Evolutionary conservation across 495 filamentous ascomycete species (phyloP).

Genomic region (Schizothecium vesticola): DNA sequence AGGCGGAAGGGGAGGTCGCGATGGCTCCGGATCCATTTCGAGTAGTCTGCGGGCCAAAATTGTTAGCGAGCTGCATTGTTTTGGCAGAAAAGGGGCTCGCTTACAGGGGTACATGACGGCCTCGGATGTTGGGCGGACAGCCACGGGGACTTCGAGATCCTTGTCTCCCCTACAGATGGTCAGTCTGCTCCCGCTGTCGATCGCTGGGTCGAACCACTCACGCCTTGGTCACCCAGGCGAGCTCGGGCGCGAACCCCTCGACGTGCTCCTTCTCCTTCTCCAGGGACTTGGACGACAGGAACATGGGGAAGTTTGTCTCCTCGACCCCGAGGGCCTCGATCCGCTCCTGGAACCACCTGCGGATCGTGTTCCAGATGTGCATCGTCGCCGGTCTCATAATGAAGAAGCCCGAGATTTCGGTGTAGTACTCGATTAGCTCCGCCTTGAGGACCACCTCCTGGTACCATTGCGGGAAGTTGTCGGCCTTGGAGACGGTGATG

Average conservation of each 20-base stretch:
- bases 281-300: constrained; percentile 83
- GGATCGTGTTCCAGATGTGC: constrained; percentile 89
- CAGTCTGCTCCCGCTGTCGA: background rate
- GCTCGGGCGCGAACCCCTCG: constrained; percentile 94
- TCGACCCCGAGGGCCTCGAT: constrained; percentile 89
- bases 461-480: constrained; percentile 92
- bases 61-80: constrained; percentile 2
- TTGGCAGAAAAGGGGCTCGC: background rate
- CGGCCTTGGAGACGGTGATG: constrained; percentile 74
- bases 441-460: constrained; percentile 92
- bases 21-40: constrained; percentile 93
- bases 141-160: constrained; percentile 88
- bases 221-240: constrained; percentile 98
- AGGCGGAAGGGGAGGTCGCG: constrained; percentile 86
- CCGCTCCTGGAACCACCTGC: constrained; percentile 76
- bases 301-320: constrained; percentile 94
- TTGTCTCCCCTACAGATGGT: constrained; percentile 60
- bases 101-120: constrained; percentile 77
- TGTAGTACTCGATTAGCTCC: constrained; percentile 72
- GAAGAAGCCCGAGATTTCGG: constrained; percentile 89
- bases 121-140: constrained; percentile 92
- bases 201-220: constrained; percentile 38
- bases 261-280: constrained; percentile 95
- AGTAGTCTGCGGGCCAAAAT: constrained; percentile 68
- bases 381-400: constrained; percentile 84